phyloP scores from a whole-genome alignment of 2,329 filamentous ascomycete species.

The Aspergillus sp. region DNA sequence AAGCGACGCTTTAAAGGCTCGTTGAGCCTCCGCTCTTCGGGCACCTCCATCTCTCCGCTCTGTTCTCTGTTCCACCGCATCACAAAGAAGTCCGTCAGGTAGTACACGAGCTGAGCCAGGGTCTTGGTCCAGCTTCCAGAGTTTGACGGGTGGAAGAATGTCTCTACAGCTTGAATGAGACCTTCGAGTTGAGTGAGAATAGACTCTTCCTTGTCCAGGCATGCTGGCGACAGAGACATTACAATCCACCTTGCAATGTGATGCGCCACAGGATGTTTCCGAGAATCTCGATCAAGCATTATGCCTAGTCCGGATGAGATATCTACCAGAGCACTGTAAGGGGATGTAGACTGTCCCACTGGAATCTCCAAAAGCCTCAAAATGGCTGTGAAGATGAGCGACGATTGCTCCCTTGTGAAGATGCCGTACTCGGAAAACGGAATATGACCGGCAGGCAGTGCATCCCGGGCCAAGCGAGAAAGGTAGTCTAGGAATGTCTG shows the following conservation, averaged over 20 bases:
- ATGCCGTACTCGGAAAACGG: constrained; percentile 86
- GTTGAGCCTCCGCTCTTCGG: constrained; percentile 77
- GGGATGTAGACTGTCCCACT: constrained; percentile 91
- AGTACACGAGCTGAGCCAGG: constrained; percentile 86
- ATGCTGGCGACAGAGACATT: constrained; percentile 86
- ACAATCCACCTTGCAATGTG: constrained; percentile 92
- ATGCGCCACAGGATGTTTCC: constrained; percentile 90
- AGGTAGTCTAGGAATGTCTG: constrained; percentile 86
- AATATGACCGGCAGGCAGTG: constrained; percentile 73
- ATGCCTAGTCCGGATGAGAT: constrained; percentile 80
- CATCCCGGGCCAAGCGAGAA: constrained; percentile 84
- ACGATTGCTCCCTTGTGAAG: constrained; percentile 89
- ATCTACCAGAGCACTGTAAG: constrained; percentile 81
- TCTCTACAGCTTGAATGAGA: constrained; percentile 92
- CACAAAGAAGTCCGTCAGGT: constrained; percentile 93
- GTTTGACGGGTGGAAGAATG: constrained; percentile 98
- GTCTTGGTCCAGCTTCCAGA: constrained; percentile 89
- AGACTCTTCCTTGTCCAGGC: constrained; percentile 75
- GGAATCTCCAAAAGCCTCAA: constrained; percentile 91
- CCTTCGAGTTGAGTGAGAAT: constrained; percentile 85
- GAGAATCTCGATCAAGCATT: constrained; percentile 87
- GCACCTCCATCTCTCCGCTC: constrained; percentile 87
- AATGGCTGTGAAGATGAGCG: constrained; percentile 89
- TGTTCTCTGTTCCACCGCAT: constrained; percentile 97
- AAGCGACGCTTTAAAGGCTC: constrained; percentile 84